Evolutionary conservation across 441 rosid genomes (phyloP).

Genomic region (Gossypium trilobum): DNA sequence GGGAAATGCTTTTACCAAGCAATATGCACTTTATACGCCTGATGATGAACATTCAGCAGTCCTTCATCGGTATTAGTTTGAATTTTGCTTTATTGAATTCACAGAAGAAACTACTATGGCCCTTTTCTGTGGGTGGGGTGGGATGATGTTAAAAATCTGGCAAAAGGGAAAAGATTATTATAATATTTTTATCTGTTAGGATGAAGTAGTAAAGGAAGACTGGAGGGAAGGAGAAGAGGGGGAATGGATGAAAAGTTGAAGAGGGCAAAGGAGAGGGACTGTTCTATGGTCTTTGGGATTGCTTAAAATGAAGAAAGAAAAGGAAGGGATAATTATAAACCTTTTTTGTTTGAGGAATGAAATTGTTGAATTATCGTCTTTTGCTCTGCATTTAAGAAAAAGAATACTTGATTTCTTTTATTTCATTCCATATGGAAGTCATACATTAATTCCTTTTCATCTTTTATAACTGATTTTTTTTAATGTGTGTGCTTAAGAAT

Average conservation of each 20-base stretch:
- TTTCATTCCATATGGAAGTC: background rate
- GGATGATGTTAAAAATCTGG: background rate
- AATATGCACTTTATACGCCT: constrained; percentile 64
- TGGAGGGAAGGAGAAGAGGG: background rate
- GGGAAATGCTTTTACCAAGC: constrained; percentile 78
- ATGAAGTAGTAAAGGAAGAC: background rate
- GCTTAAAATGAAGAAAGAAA: background rate
- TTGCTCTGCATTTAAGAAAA: too few relatives aligned
- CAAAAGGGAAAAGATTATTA: background rate
- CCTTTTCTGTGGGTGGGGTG: background rate
- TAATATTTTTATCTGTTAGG: background rate
- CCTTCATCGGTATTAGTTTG: constrained; percentile 62
- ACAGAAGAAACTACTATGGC: background rate
- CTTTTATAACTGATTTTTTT: background rate
- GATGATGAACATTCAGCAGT: constrained; percentile 89
- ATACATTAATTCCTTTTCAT: background rate
- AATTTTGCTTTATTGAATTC: constrained; percentile 18
- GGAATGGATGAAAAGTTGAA: background rate
- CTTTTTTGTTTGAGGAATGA: background rate
- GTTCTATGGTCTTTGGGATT: background rate
- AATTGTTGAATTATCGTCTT: background rate
- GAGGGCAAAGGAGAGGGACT: background rate
- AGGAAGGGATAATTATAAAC: background rate
- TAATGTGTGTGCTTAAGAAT: background rate
- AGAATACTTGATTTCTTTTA: too few relatives aligned